Evolutionary conservation across 441 rosid species (phyloP), one percentile per base, ranked within the genome.

Genomic region (Croton laevigatus): DNA sequence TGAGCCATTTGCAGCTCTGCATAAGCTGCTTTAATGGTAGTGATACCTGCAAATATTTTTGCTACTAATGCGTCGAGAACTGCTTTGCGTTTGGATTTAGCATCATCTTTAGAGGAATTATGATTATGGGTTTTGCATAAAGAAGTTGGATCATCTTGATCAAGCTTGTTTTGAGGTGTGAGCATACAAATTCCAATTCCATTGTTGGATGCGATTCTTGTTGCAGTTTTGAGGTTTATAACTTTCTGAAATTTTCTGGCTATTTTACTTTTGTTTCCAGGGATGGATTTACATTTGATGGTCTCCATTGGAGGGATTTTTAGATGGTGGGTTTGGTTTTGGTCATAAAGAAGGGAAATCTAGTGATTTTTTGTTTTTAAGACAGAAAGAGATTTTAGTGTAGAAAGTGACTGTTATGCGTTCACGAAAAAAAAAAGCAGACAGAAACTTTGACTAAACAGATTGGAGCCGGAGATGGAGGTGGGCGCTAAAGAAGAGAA

Each of bases 1-100:
- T 95, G 94, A 23, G 93, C 86, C 71, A 80, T 77, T 81, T 95
- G 99, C 52, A 95, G 69, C 83, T 91, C 97, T 0, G 97, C 96
- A 69, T 95, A 95, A 1, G 86, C 83, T 0, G 99, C 89, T 77
- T 95, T 95, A 27, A 91, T 79, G 0, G 96, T 66, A 3, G 99
- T 90, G 66, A 91, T 69, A 3, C 90, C 79, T 5, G 98, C 97
- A 65, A 95, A 95, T 4, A 87, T 67, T 77, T 85, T 91, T 0
- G 96, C 94, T 0, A 82, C 64, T n/a, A 94, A 76, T 0, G 99
- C 93, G 68, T 91, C 88, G 20, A 90, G 65, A 1, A 85, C 86
- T 0, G 97, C 88, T 62, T 79, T 83, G 61, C 74, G 82, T 59
- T 79, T 84, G 19, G 73, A 82, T 42, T 69, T 68, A 22, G 77